Percentiles rank a stretch among this genome's conserved stretches.
These are phyloP conservation scores for Entomortierella beljakovae DNA, from an alignment of 192 early-diverging fungal species.

Conservation along the genomic window DNA sequence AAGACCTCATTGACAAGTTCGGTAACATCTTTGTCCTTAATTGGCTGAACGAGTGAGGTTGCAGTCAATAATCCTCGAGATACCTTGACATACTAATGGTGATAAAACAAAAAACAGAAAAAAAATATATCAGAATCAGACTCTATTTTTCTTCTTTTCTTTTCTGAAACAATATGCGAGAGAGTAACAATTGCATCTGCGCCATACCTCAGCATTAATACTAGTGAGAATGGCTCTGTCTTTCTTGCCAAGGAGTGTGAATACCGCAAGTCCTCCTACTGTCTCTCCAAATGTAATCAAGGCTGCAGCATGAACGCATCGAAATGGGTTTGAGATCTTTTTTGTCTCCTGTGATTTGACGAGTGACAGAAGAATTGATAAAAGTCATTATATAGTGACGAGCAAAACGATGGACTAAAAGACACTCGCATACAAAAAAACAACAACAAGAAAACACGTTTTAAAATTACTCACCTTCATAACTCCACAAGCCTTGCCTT, in stretches of 20 bases:
- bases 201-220: conserved; percentile 65
- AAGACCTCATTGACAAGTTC: conserved; percentile 57
- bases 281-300: conserved; percentile 69
- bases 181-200: too few species aligned
- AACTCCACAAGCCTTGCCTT: conserved; percentile 65
- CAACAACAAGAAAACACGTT: not conserved
- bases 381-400: not conserved
- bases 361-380: not conserved
- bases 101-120: too few species aligned
- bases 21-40: conserved; percentile 42
- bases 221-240: conserved; percentile 61
- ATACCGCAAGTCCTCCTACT: conserved; percentile 62
- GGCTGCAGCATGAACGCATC: conserved; percentile 64
- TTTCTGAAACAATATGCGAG: too few species aligned
- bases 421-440: not conserved
- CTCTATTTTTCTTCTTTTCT: too few species aligned
- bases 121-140: too few species aligned
- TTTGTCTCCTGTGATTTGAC: conserved; percentile 58
- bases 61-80: conserved; percentile 47
- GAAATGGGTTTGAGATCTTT: conserved; percentile 61
- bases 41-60: conserved; percentile 37
- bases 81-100: conserved; percentile 42
- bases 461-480: conserved; percentile 56
- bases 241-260: conserved; percentile 59
- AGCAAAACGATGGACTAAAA: not conserved